phyloP scores from a whole-genome alignment of 768 basidiomycete species.

The Amanita muscaria region DNA sequence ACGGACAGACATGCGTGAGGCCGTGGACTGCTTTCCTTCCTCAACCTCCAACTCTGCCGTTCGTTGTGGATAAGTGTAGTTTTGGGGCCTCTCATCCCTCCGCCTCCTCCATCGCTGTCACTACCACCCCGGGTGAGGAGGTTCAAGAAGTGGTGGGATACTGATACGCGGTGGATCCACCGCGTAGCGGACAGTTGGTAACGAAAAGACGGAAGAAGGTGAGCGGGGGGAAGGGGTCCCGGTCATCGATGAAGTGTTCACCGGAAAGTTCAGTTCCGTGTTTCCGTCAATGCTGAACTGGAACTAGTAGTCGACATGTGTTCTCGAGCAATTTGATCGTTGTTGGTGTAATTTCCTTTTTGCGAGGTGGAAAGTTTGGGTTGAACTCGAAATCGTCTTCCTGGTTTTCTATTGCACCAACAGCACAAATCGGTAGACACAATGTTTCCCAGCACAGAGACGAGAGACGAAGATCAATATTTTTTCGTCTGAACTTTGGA shows the following conservation, averaged over 20 bases:
- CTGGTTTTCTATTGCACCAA: slow-evolving; percentile 19
- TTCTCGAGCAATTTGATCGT: not conserved
- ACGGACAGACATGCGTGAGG: slow-evolving; percentile 32
- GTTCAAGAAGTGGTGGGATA: slow-evolving; percentile 22
- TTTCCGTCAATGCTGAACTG: slow-evolving; percentile 36
- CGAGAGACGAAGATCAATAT: no score
- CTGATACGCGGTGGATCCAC: slow-evolving; percentile 26
- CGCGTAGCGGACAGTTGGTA: slow-evolving; percentile 38
- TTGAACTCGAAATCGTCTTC: slow-evolving; percentile 28
- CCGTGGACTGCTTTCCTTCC: slow-evolving; percentile 73
- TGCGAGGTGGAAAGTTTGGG: slow-evolving; percentile 13
- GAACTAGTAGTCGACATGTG: slow-evolving; percentile 30
- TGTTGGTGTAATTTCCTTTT: slow-evolving; percentile 5
- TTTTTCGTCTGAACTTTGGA: no score
- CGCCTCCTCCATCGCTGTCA: no score
- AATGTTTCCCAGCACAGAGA: not conserved
- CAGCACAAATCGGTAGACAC: not conserved
- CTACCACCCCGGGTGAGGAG: slow-evolving; percentile 24
- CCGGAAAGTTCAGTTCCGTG: slow-evolving; percentile 6
- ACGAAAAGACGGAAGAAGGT: slow-evolving; percentile 63
- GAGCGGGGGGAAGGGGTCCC: slow-evolving; percentile 42
- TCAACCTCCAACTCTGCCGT: slow-evolving; percentile 49
- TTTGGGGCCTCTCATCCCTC: no score
- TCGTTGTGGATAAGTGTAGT: slow-evolving; percentile 48
- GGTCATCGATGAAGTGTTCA: slow-evolving; percentile 7